Evolutionary conservation across 345 rosid species (phyloP).

Genomic region (Eucalyptus melliodora): DNA sequence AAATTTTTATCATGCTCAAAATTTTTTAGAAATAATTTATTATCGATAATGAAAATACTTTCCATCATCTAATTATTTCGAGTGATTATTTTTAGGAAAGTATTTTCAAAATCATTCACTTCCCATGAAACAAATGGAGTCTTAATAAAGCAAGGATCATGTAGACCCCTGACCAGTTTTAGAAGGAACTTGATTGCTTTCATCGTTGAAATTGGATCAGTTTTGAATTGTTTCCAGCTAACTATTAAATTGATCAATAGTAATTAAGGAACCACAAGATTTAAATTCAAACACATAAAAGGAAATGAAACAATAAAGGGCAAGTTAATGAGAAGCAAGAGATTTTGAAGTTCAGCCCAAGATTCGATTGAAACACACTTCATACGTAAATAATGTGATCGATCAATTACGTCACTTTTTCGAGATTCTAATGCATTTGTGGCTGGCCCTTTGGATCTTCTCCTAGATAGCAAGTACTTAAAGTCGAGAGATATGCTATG

Average conservation of each 20-base stretch:
- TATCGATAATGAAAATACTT: neutral
- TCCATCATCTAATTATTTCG: neutral
- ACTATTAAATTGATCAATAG: neutral
- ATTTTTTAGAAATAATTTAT: no score
- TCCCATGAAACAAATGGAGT: neutral
- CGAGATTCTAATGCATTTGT: neutral
- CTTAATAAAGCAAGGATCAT: neutral
- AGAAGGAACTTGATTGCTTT: neutral
- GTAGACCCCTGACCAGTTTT: neutral
- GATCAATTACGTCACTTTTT: neutral
- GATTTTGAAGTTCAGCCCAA: neutral
- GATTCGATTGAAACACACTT: neutral
- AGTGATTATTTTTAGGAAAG: no score
- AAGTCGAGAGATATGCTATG: neutral
- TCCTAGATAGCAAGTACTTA: neutral
- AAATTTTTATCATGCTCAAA: no score
- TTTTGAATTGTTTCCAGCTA: neutral
- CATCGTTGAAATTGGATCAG: neutral
- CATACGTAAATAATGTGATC: neutral
- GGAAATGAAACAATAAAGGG: neutral
- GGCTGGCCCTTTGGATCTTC: neutral
- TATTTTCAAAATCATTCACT: neutral
- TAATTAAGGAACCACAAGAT: neutral
- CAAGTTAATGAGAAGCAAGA: neutral
- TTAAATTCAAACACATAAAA: neutral